Evolutionary conservation across 1,284 basidiomycete genomes (phyloP), one percentile per base, ranked within the genome.

Genomic region (Ustilago cynodontis): DNA sequence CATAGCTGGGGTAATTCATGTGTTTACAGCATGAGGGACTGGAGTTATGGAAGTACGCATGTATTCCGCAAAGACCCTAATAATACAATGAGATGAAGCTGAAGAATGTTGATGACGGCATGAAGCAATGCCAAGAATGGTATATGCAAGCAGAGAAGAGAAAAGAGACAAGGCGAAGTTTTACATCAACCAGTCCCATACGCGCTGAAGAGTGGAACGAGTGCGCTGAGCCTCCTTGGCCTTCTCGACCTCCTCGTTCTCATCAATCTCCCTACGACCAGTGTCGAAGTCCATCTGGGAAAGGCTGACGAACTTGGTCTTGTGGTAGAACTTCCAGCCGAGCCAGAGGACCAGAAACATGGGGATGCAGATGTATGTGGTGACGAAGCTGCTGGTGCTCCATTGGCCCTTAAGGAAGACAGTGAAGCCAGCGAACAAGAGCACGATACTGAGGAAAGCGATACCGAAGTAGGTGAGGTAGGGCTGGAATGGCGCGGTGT

Each of bases 301-400:
- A 33, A 73, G 56, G 49, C 56, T 54, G 56, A 80, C 71, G 20
- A 78, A 85, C 13, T 89, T 87, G 28, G 87, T 85, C 78, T 88
- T 88, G 82, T 89, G 89, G 80, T 83, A 76, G 63, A 89, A 79
- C 78, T 89, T 90, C 63, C 90, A 89, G 9, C 87, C 89, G 50
- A 90, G 16, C 86, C 92, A 95, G 52, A 94, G 84, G 66, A 94
- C 72, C n/a, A 93, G 91, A 90, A 94, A 94, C 50, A 92, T 70
- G 18, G 86, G 86, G 51, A 94, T 87, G 45, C 93, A 92, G 45
- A 95, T 83, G 86, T 95, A 95, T 82, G 90, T 92, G 51, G 92
- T 93, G 53, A 94, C 87, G 31, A 97, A 8, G 94, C 96, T 87
- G 98, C 65, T 68, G 9, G 68, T 63, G 67, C 60, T 64, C 81